phyloP scores from a whole-genome alignment of 2,329 filamentous ascomycete species.

The Stachybotrys echinatus region DNA sequence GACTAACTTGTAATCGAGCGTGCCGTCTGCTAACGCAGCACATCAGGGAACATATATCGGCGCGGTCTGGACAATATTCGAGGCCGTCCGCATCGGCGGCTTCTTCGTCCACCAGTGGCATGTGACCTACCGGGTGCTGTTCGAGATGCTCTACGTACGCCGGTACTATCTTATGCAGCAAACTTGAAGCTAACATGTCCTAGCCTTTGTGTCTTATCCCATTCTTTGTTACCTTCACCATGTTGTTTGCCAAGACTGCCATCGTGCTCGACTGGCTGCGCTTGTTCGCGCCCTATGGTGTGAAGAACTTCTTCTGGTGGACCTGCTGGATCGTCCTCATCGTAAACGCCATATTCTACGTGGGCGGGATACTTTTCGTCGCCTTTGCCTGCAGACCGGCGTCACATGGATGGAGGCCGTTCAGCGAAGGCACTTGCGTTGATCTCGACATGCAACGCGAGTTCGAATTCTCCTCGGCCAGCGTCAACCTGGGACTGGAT shows the following conservation, averaged over 20 bases:
- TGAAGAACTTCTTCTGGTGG: slow-evolving; percentile 15
- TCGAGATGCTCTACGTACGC: background rate
- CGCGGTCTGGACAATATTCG: background rate
- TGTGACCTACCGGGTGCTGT: background rate
- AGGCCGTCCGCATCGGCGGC: background rate
- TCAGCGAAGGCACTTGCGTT: slow-evolving; percentile 13
- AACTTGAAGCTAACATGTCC: background rate
- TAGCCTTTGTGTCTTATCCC: background rate
- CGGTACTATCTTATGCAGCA: background rate
- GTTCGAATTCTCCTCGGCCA: slow-evolving; percentile 13
- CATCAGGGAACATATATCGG: background rate
- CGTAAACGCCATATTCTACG: slow-evolving; percentile 12
- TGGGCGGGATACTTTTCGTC: slow-evolving; percentile 10
- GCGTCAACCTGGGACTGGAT: slow-evolving; percentile 18
- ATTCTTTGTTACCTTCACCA: background rate
- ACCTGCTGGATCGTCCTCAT: slow-evolving; percentile 11
- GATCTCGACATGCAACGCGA: slow-evolving; percentile 4
- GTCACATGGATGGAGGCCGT: slow-evolving; percentile 18
- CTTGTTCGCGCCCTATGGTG: slow-evolving; percentile 8
- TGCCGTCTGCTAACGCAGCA: background rate
- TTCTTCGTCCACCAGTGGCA: background rate
- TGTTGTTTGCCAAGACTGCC: slow-evolving; percentile 6
- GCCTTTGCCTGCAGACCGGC: slow-evolving; percentile 18
- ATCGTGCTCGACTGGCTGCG: slow-evolving; percentile 9
- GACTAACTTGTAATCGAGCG: background rate